phyloP scores from a whole-genome alignment of 345 rosid genomes.

The Jatropha curcas region DNA sequence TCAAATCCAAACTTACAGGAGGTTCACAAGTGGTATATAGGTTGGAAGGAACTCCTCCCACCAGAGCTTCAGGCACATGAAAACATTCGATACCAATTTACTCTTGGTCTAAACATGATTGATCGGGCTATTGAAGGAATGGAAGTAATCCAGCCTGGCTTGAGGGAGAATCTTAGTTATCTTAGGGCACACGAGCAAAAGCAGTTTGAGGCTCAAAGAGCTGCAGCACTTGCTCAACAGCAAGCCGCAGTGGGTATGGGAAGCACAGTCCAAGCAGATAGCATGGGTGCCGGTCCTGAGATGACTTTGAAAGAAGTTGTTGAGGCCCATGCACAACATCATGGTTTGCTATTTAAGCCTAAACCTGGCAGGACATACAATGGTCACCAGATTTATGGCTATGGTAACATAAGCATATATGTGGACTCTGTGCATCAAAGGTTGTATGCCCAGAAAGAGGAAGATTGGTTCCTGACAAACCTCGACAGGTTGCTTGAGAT shows the following conservation, averaged over 20 bases:
- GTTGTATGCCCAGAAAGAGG: constrained; percentile 69
- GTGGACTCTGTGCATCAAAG: constrained; percentile 69
- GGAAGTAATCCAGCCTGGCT: constrained; percentile 71
- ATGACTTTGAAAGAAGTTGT: constrained; percentile 81
- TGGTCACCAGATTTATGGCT: constrained; percentile 85
- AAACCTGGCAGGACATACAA: constrained; percentile 78
- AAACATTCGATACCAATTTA: constrained; percentile 70
- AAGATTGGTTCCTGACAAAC: constrained; percentile 61
- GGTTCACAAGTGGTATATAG: constrained; percentile 72
- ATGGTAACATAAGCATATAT: constrained; percentile 72
- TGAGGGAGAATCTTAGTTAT: constrained; percentile 62
- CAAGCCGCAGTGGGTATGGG: constrained; percentile 38
- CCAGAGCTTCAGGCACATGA: constrained; percentile 78
- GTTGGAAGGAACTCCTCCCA: constrained; percentile 84
- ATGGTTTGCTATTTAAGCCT: constrained; percentile 72
- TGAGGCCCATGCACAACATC: constrained; percentile 76
- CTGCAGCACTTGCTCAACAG: constrained; percentile 51
- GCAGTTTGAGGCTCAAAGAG: constrained; percentile 66
- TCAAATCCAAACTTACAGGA: constrained; percentile 71
- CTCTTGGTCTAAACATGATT: constrained; percentile 76
- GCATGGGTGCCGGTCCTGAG: constrained; percentile 32
- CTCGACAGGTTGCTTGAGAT: constrained; percentile 77
- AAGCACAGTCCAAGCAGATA: constrained; percentile 40
- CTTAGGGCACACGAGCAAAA: constrained; percentile 61
- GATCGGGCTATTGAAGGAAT: constrained; percentile 68